Base-by-base conservation (phyloP, 2,329 filamentous ascomycete species). In the Colletotrichum ledebouriae region DNA sequence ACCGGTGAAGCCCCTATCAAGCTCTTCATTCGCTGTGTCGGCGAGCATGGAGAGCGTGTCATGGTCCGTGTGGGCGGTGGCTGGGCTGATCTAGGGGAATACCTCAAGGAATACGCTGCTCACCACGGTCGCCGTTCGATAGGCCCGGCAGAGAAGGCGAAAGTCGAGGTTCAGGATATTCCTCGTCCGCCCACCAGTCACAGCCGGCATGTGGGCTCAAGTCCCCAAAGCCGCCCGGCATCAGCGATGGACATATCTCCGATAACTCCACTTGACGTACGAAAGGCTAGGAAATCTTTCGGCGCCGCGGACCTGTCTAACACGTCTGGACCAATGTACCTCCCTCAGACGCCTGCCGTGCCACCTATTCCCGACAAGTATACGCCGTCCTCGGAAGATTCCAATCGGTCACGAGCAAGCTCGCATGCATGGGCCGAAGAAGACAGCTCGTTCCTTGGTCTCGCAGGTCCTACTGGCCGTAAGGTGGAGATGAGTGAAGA, bases 61-160 rank as follows among this genome's bases (percentile, higher is more conserved):
- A 98, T 99, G 96, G 96, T 99, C 7, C 92, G 96, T 41, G 95
- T 99, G 12, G 96, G 96, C 12, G 96, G 96, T 67, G 96, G 96
- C n/a, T 99, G 96, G 96, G 94, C 94, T 13, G 96, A 99, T 78
- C 84, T 99, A 20, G 95, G 92, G 42, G 96, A 98, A 78, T 99
- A 98, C 76, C 85, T 99, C 47, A 92, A 94, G 73, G 94, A 97
- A 78, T 99, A 98, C 75, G 94, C 94, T 7, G 89, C 90, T 67
- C 96, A 99, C 76, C 96, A 99, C 77, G 92, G 93, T 49, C 90
- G 93, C n/a, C 89, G 88, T 47, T 87, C 87, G 59, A 78, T 81
- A 67, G 79, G 79, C 61, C 75, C 76, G 34, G 76, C 77, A 11
- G 83, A 84, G 56, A 81, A 85, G 64, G 63, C 66, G 46, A 87